phyloP scores from a whole-genome alignment of 306 rosid species.

The Corylus heterophylla region DNA sequence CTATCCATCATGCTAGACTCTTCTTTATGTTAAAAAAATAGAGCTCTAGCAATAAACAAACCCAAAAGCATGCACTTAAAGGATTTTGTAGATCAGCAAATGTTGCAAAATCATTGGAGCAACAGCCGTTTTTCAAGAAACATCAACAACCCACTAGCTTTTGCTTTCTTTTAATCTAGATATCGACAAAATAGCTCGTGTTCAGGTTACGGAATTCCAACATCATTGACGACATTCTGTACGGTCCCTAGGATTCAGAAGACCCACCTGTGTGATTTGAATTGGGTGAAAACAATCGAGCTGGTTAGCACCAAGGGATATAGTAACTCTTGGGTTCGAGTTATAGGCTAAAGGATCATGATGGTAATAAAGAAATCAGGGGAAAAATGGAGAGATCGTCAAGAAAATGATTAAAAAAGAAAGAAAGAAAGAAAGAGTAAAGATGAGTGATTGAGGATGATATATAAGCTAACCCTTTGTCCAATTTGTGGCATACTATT shows the following conservation, averaged over 20 bases:
- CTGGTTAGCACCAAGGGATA: constrained; percentile 23
- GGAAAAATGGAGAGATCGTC: constrained; percentile 14
- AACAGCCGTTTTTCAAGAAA: constrained; percentile 41
- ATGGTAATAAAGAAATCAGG: constrained; percentile 24
- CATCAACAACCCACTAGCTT: constrained; percentile 46
- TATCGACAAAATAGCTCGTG: background rate
- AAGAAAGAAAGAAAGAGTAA: constrained; percentile 10
- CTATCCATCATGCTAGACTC: constrained; percentile 37
- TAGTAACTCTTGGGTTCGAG: constrained; percentile 16
- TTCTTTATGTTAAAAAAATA: constrained; percentile 15
- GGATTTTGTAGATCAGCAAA: constrained; percentile 33
- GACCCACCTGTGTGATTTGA: constrained; percentile 28
- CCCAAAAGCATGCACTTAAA: constrained; percentile 26
- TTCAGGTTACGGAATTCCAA: background rate
- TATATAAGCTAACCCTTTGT: background rate
- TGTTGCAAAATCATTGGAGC: constrained; percentile 36
- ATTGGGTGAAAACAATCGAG: constrained; percentile 31
- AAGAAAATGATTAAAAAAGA: background rate
- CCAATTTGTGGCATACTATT: constrained; percentile 26
- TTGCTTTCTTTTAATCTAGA: background rate
- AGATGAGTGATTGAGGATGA: background rate
- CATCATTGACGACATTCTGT: constrained; percentile 17
- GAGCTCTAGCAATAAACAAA: constrained; percentile 25
- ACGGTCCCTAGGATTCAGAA: constrained; percentile 25
- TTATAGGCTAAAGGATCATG: constrained; percentile 4